phyloP scores from a whole-genome alignment of 2,329 filamentous ascomycete species.

The Polytolypa hystricis region DNA sequence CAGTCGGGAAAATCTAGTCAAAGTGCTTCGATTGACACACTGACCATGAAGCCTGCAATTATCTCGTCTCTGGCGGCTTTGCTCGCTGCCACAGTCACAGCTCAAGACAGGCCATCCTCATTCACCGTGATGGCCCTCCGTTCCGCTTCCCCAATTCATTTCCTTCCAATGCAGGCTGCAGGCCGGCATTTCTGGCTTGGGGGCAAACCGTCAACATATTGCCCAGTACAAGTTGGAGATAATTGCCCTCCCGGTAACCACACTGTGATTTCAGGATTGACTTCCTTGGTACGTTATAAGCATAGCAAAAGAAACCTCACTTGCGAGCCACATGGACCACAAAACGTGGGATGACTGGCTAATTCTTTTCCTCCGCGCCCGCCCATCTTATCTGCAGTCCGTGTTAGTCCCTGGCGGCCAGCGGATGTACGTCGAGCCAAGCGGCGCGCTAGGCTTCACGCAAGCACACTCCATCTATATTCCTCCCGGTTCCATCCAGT shows the following conservation, averaged over 20 bases:
- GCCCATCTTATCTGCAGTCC: conserved; percentile 19
- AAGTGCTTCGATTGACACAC: too few species aligned
- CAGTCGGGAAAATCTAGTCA: too few species aligned
- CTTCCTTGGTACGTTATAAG: conserved; percentile 21
- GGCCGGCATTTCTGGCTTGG: conserved; percentile 42
- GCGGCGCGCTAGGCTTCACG: conserved; percentile 47
- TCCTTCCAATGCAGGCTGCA: conserved; percentile 36
- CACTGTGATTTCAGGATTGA: conserved; percentile 35
- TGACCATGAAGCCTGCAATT: conserved; percentile 7
- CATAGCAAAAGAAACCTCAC: conserved; percentile 4
- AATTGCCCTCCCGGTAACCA: conserved; percentile 38
- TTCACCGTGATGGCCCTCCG: conserved; percentile 17
- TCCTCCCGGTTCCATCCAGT: conserved; percentile 40
- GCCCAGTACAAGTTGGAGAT: conserved; percentile 30
- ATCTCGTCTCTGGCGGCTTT: conserved; percentile 8
- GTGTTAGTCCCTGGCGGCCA: conserved; percentile 54
- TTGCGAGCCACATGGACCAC: conserved; percentile 8
- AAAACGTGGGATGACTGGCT: background rate
- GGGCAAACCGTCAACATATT: conserved; percentile 38
- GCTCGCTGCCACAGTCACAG: conserved; percentile 8
- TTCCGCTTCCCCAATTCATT: conserved; percentile 31
- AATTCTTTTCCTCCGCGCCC: too few species aligned
- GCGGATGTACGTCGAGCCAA: conserved; percentile 44
- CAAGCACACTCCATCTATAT: conserved; percentile 42
- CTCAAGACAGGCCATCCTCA: conserved; percentile 6